These are phyloP conservation scores for Brassica napus DNA, from an alignment of 345 rosid species.

Conservation along the genomic window DNA sequence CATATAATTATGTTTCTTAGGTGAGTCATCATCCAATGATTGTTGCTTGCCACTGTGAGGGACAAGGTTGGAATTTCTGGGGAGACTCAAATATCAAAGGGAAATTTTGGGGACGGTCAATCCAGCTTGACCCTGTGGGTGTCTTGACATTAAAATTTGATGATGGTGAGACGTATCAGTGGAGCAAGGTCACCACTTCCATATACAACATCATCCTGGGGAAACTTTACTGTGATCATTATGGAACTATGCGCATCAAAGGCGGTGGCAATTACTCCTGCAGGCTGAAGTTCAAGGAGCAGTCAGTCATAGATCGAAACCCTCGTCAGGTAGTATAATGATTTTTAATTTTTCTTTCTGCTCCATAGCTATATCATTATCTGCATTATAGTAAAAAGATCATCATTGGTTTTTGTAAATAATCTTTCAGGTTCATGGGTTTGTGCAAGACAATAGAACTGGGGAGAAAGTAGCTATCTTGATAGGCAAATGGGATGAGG, in stretches of 20 bases:
- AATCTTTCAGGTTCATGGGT: conserved; percentile 81
- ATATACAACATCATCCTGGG: conserved; percentile 97
- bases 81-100: conserved; percentile 98
- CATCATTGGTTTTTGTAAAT: neutral
- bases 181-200: conserved; percentile 99
- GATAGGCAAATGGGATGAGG: conserved; percentile 99
- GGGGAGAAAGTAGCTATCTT: conserved; percentile 97
- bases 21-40: conserved; percentile 98
- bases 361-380: neutral
- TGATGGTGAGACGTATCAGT: conserved; percentile 84
- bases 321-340: conserved; percentile 80
- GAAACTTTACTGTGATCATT: conserved; percentile 93
- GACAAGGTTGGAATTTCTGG: conserved; percentile 99
- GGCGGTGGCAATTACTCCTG: conserved; percentile 86
- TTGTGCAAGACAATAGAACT: conserved; percentile 91
- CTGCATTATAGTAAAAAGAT: no score
- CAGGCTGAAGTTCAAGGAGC: conserved; percentile 97
- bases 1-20: conserved; percentile 49
- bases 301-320: conserved; percentile 94
- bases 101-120: conserved; percentile 96
- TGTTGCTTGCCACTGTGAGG: conserved; percentile 99
- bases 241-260: conserved; percentile 94
- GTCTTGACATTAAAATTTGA: conserved; percentile 81
- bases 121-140: conserved; percentile 99
- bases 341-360: neutral